phyloP scores from a whole-genome alignment of 177 flowering plant species.

The Vitis hybrid region DNA sequence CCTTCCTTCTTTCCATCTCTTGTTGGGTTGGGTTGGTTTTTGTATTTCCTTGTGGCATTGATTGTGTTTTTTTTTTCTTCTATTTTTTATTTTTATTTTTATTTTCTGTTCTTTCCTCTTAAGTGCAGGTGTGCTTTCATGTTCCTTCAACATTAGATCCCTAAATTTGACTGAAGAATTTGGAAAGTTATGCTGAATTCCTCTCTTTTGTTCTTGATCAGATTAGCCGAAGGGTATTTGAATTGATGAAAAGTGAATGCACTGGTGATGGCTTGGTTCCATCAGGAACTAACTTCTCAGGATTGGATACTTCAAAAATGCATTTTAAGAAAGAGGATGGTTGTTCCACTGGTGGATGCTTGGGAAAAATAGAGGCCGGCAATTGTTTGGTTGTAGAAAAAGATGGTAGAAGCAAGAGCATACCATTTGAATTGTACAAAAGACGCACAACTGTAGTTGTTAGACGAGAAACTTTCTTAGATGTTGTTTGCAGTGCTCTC shows the following conservation, averaged over 20 bases:
- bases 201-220: constrained; percentile 29
- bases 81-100: no score
- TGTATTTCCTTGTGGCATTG: no score
- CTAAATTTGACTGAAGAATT: background rate
- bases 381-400: constrained; percentile 22
- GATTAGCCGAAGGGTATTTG: constrained; percentile 92
- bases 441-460: constrained; percentile 71
- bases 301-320: constrained; percentile 20
- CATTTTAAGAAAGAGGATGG: constrained; percentile 23
- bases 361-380: constrained; percentile 23
- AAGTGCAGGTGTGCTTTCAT: no score
- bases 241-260: constrained; percentile 53
- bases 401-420: constrained; percentile 34
- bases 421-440: constrained; percentile 76
- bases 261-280: constrained; percentile 33
- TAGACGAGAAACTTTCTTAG: constrained; percentile 62
- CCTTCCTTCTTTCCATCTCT: no score
- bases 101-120: no score
- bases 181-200: constrained; percentile 6
- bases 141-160: no score
- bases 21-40: no score
- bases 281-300: constrained; percentile 24
- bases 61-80: no score
- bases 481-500: constrained; percentile 81
- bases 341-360: constrained; percentile 3